Conservation (phyloP, 306 rosid species). For the Vigna unguiculata region DNA sequence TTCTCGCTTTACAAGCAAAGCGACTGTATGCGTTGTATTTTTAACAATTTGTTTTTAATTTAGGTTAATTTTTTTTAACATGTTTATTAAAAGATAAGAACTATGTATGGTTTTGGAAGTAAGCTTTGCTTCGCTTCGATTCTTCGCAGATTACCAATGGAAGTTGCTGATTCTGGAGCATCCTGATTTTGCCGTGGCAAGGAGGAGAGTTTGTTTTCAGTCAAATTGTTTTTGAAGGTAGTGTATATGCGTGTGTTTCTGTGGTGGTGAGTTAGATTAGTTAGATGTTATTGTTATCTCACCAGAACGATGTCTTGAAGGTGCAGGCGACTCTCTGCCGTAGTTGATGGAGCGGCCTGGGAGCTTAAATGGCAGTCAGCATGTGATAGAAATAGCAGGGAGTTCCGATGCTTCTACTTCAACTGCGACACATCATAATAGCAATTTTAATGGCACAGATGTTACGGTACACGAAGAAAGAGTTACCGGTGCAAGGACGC, state of each 20-base stretch:
- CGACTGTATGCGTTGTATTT: slow-evolving; percentile 17
- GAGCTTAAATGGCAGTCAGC: slow-evolving; percentile 51
- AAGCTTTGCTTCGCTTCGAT: slow-evolving; percentile 37
- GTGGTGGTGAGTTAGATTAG: slow-evolving; percentile 53
- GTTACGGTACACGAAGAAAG: slow-evolving; percentile 61
- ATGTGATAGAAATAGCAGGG: slow-evolving; percentile 67
- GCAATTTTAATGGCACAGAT: slow-evolving; percentile 55
- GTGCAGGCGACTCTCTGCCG: slow-evolving; percentile 46
- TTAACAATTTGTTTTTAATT: not conserved
- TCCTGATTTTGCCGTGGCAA: slow-evolving; percentile 34
- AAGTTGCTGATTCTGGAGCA: slow-evolving; percentile 35
- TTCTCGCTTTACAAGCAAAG: slow-evolving; percentile 37
- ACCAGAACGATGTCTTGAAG: slow-evolving; percentile 59
- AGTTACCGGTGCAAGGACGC: slow-evolving; percentile 47
- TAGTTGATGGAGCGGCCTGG: slow-evolving; percentile 75
- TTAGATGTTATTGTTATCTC: slow-evolving; percentile 67
- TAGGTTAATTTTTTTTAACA: not conserved
- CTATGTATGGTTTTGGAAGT: slow-evolving; percentile 33
- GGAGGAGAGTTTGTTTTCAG: slow-evolving; percentile 39
- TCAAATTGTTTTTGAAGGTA: slow-evolving; percentile 34
- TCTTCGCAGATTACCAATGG: slow-evolving; percentile 44
- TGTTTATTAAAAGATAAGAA: slow-evolving; percentile 12
- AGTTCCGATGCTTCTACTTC: slow-evolving; percentile 57
- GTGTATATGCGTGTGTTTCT: slow-evolving; percentile 27
- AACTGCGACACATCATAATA: slow-evolving; percentile 60